Evolutionary conservation across 371 early-diverging fungal genomes (phyloP), one percentile per base, ranked within the genome.

Genomic region (Zopfochytrium polystomum): DNA sequence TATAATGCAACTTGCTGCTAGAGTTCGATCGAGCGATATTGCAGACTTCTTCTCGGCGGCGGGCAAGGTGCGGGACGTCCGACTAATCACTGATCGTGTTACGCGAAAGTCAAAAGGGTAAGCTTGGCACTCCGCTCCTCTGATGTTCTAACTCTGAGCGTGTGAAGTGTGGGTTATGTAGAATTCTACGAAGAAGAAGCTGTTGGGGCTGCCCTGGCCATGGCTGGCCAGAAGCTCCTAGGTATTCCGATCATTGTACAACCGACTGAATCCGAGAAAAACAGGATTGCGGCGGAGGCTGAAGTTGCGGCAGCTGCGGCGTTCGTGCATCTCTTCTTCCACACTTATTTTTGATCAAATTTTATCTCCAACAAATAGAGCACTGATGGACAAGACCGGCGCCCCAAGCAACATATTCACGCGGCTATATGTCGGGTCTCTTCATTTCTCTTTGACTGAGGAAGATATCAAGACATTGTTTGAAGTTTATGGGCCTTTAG

Each of bases 221-320:
- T 95, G 83, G 84, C 90, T 50, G 94, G 93, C 27, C 82, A 90
- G 72, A 90, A 88, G 80, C 86, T 97, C 68, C 77, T 95, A 76
- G 96, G 93, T 60, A 90, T 94, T 66, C 96, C 96, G 1, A 90
- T 95, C 47, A 86, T 92, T 58, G 92, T 96, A 33, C 90, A 91
- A 72, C 79, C 81, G 52, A 89, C 95, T 3, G 96, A 95, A 64
- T 86, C 95, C 5, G 95, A 97, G 70, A 93, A 95, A 79, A 95
- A 96, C 74, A 76, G 90, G 48, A 63, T 86, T 33, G 81, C 75
- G 32, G 74, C 68, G 51, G 79, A 79, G 65, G 78, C 78, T 52
- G 76, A 74, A 25, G 69, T 58, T n/a, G 62, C 75, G 3, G 78
- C 75, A 6, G 53, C 66, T 51, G 55, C 44, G 55, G 20, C 46